A percentile compares a stretch with the other conserved stretches of the same genome.
These are phyloP conservation scores for Ceriops tagal DNA, from an alignment of 345 rosid species.

Conservation along the genomic window DNA sequence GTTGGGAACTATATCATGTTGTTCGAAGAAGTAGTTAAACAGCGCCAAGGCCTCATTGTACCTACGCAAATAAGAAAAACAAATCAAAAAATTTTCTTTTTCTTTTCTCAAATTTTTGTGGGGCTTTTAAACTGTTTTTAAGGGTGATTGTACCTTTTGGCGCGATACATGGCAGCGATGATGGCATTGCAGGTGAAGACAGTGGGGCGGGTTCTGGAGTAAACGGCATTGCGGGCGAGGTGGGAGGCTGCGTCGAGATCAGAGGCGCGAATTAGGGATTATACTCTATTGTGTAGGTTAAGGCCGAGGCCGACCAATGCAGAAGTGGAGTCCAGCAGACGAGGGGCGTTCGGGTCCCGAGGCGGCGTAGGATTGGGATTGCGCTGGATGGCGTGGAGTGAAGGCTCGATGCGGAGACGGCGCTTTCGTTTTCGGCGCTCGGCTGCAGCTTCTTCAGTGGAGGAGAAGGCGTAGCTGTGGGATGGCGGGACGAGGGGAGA, in stretches of 20 bases:
- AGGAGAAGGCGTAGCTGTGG: conserved; percentile 66
- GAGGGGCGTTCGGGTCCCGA: conserved; percentile 96
- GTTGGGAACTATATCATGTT: conserved; percentile 80
- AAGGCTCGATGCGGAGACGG: conserved; percentile 87
- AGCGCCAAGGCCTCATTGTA: conserved; percentile 65
- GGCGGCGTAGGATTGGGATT: conserved; percentile 44
- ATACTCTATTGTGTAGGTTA: conserved; percentile 86
- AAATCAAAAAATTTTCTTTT: too few species aligned
- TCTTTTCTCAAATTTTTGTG: too few species aligned
- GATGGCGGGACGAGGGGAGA: conserved; percentile 18
- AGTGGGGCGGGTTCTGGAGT: conserved; percentile 68
- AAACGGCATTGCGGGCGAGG: conserved; percentile 75
- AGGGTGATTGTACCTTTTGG: conserved; percentile 46
- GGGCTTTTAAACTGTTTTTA: too few species aligned
- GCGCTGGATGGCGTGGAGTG: conserved; percentile 77
- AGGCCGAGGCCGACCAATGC: conserved; percentile 84
- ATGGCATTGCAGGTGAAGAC: conserved; percentile 96
- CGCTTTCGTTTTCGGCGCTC: conserved; percentile 92
- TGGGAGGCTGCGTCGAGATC: conserved; percentile 90
- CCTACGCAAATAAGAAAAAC: conserved; percentile 6
- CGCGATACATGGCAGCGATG: conserved; percentile 92
- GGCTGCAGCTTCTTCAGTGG: conserved; percentile 95
- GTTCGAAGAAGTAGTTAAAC: conserved; percentile 72
- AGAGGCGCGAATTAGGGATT: conserved; percentile 85
- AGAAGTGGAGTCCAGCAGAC: conserved; percentile 80